Percentiles rank a stretch among this genome's conserved stretches.
Evolutionary conservation across 345 rosid genomes (phyloP).

Genomic region (Triadica sebifera): DNA sequence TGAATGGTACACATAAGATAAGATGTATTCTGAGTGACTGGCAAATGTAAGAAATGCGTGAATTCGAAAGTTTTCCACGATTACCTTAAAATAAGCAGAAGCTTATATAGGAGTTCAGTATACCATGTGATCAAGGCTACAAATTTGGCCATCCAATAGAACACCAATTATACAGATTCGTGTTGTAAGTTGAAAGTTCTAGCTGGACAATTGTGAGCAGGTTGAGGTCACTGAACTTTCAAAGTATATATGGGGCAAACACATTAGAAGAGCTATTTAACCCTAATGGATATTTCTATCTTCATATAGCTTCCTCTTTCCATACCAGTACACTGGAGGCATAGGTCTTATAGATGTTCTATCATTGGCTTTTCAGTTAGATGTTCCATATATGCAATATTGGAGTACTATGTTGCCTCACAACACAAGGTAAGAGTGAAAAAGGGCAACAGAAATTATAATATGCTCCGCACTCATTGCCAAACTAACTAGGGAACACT

Average conservation of each 20-base stretch:
- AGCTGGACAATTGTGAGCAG: neutral
- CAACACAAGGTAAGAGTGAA: neutral
- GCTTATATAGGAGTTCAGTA: neutral
- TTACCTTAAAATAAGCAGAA: neutral
- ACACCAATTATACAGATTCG: neutral
- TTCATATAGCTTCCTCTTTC: neutral
- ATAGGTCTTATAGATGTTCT: neutral
- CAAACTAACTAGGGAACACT: conserved; percentile 37
- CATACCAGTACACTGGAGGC: neutral
- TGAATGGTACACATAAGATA: neutral
- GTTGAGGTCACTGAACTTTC: neutral
- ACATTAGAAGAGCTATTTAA: neutral
- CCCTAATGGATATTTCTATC: neutral
- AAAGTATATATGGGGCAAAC: neutral
- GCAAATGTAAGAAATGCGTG: neutral
- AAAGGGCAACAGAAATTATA: neutral
- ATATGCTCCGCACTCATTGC: neutral
- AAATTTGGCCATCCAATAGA: neutral
- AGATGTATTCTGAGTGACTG: neutral
- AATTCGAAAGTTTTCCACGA: too few relatives aligned
- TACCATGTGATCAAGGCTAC: neutral
- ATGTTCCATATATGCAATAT: neutral
- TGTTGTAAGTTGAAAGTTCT: neutral
- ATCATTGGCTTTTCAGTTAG: neutral
- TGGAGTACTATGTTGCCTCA: neutral